Conservation (phyloP, 1,284 basidiomycete species). For the Phlebopus sp. region DNA sequence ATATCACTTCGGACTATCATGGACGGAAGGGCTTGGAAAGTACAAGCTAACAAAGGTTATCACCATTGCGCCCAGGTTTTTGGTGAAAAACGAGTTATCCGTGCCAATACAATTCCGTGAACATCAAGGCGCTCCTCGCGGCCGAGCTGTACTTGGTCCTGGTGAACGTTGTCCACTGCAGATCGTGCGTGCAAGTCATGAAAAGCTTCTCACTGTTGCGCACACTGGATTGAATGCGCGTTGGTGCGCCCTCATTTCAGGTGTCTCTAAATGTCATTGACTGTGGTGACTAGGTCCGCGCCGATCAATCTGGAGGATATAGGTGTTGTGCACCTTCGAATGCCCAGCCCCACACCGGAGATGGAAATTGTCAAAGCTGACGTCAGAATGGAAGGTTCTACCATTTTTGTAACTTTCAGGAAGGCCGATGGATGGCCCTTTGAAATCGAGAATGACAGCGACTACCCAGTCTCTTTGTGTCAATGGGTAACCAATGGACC, state of each 20-base stretch:
- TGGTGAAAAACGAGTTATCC: constrained; percentile 81
- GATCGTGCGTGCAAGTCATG: constrained; percentile 62
- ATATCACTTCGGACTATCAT: constrained; percentile 87
- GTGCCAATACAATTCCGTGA: constrained; percentile 82
- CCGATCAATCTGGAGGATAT: constrained; percentile 94
- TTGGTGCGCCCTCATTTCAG: constrained; percentile 54
- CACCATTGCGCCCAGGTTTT: constrained; percentile 87
- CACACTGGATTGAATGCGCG: constrained; percentile 81
- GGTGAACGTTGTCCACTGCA: constrained; percentile 74
- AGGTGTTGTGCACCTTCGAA: constrained; percentile 79
- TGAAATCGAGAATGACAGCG: constrained; percentile 87
- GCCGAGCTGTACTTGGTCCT: constrained; percentile 64
- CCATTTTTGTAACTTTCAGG: constrained; percentile 82
- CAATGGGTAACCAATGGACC: constrained; percentile 62
- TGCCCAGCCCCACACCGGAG: constrained; percentile 42
- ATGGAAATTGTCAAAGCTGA: constrained; percentile 79
- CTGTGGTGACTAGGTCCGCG: constrained; percentile 66
- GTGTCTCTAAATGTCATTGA: not conserved
- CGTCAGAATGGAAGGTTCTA: constrained; percentile 82
- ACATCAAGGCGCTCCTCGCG: constrained; percentile 70
- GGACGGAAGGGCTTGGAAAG: constrained; percentile 92
- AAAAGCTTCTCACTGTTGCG: constrained; percentile 80
- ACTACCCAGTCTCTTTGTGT: constrained; percentile 66
- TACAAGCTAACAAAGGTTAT: constrained; percentile 97
- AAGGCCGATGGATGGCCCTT: constrained; percentile 87